Evolutionary conservation across 345 rosid species (phyloP).

Genomic region (Rhodomyrtus tomentosa): DNA sequence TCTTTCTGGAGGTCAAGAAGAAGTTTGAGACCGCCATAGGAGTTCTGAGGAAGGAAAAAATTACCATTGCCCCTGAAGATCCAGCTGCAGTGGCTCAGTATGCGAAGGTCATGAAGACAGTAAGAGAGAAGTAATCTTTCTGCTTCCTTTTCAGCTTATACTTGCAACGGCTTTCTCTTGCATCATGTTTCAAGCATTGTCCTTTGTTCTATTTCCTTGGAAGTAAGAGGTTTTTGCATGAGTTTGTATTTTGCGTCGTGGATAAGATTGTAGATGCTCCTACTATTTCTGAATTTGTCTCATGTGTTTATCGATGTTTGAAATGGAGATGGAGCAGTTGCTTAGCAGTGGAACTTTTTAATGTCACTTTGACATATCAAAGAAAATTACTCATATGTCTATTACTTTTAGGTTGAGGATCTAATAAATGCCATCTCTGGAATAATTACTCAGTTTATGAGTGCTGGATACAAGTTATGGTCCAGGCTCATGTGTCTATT

Average conservation of each 20-base stretch:
- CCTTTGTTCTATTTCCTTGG: neutral
- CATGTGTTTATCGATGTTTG: neutral
- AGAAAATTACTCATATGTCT: too few relatives aligned
- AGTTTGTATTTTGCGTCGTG: neutral
- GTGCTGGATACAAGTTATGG: neutral
- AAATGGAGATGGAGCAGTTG: neutral
- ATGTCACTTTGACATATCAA: neutral
- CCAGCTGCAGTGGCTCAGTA: constrained; percentile 81
- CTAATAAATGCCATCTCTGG: neutral
- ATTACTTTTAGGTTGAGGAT: neutral
- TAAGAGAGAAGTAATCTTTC: constrained; percentile 69
- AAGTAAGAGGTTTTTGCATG: neutral
- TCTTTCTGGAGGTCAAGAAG: constrained; percentile 74
- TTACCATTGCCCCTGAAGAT: constrained; percentile 83
- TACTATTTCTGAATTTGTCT: neutral
- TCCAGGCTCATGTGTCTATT: neutral
- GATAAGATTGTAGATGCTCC: neutral
- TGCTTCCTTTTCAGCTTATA: neutral
- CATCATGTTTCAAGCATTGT: neutral
- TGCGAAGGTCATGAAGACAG: constrained; percentile 80
- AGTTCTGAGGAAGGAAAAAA: constrained; percentile 74
- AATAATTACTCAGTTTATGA: neutral
- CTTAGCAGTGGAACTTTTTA: neutral
- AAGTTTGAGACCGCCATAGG: constrained; percentile 80
- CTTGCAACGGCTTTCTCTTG: neutral